Evolutionary conservation across 2,329 filamentous ascomycete genomes (phyloP), one percentile per base, ranked within the genome.

Genomic region (Aspergillus sp.): DNA sequence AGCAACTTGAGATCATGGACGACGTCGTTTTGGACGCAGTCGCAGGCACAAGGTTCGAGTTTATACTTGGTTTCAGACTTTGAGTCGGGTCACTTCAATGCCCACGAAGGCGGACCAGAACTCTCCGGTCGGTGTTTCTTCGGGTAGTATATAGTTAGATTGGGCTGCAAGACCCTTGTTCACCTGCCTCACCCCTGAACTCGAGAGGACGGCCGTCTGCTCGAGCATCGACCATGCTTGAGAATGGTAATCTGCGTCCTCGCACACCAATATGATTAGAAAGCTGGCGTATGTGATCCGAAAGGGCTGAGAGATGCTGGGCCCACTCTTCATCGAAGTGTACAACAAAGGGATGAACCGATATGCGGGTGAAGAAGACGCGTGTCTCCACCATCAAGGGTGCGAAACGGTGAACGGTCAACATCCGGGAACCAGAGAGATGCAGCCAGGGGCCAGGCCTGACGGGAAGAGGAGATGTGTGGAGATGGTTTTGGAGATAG

Each of bases 121-220:
- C 46, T 25, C 46, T 57, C 46, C 47, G 23, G n/a, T 34, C 54
- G 54, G 54, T 31, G 22, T 50, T 57, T 49, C 54, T 57, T 49
- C 30, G 54, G 54, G 19, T 19, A 19, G 19, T 41, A 49, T 34
- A n/a, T 25, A 17, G 11, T n/a, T 11, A 31, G 11, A 41, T 38
- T 38, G 34, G 34, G 34, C 34, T 41, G 2, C 15, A 15, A 4
- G 34, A 41, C 19, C 31, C 43, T 57, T 41, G 54, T 23, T 48
- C 30, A n/a, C 30, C 45, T 31, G 23, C 49, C 31, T 47, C 17
- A 48, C 47, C 43, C 41, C 53, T 55, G 53, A 45, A 28, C 23
- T 34, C 47, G 31, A 38, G 7, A 19, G 25, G 25, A 28, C 25
- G 25, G 17, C 49, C 30, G 17, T 30, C 49, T 52, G 31, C 31